Evolutionary conservation across 176 grass and related monocot species (phyloP), one percentile per base, ranked within the genome.

Genomic region (Calamus simplicifolius): DNA sequence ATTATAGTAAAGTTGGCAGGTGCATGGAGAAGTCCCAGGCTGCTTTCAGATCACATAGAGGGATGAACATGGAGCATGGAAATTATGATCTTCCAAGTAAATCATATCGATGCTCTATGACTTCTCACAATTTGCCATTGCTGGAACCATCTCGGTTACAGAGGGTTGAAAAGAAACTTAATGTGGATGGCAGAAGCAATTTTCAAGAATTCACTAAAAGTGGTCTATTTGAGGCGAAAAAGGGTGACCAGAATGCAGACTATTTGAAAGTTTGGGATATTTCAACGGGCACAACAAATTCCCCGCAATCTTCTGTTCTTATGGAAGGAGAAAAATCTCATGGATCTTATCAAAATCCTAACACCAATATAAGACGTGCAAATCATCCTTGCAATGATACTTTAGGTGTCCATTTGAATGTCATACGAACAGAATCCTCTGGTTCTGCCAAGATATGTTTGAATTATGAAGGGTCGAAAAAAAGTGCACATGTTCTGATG

Each of bases 101-200:
- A 25, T 48, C 15, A 16, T 17, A 26, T 69, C 19, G 13, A 26
- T 50, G 14, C 19, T 59, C 43, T 38, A 21, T 48, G 14, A 28
- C 14, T 68, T 66, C 68, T 63, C 61, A 48, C 26, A 17, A 16
- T 23, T 48, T 70, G 15, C 8, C 10, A 28, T n/a, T 52, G 56
- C 17, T 69, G 52, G 16, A 59, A 2, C 12, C 35, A 7, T 13
- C 35, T 43, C 35, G 35, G 12, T 43, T 43, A 12, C 35, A 43
- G 8, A 43, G 8, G 35, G 35, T 6, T 13, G 35, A 43, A 10
- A 43, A 43, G 12, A 43, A 13, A 12, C 35, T 43, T 12, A 43
- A 43, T 43, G 35, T 43, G 35, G 35, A 43, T 43, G 35, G 2
- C 2, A 10, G 35, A 43, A 43, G 35, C 35, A 43, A 43, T 43